Conservation (phyloP, 1,139 yeast genomes). For the Hyphopichia fennica region DNA sequence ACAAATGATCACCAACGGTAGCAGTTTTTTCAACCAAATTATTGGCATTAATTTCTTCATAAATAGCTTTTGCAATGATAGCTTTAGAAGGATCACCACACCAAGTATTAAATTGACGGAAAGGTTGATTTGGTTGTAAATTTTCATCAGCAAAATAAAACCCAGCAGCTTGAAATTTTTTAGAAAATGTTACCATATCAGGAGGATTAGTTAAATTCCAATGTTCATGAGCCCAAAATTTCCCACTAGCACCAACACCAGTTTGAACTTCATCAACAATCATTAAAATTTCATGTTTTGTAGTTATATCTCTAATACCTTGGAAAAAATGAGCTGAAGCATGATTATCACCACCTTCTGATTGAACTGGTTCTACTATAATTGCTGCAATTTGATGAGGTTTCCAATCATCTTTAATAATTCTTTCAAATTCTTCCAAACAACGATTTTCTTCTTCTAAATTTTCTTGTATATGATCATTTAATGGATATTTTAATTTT, state of each 20-base stretch:
- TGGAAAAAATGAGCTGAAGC: conserved; percentile 63
- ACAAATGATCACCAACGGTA: conserved; percentile 62
- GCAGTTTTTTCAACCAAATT: conserved; percentile 52
- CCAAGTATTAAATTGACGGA: conserved; percentile 83
- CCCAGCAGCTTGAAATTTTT: conserved; percentile 79
- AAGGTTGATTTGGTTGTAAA: conserved; percentile 62
- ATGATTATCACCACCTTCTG: conserved; percentile 78
- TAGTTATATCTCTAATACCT: conserved; percentile 61
- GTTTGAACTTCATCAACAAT: conserved; percentile 77
- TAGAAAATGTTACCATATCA: conserved; percentile 74
- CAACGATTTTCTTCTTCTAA: conserved; percentile 62
- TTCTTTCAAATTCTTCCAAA: conserved; percentile 53
- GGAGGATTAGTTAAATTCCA: conserved; percentile 64
- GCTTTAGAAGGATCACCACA: conserved; percentile 79
- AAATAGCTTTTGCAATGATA: conserved; percentile 62
- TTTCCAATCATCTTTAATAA: conserved; percentile 46
- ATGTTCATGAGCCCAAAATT: conserved; percentile 74
- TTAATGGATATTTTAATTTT: conserved; percentile 61
- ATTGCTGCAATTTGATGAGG: conserved; percentile 61
- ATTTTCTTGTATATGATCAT: conserved; percentile 51
- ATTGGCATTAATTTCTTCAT: conserved; percentile 54
- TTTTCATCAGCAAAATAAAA: conserved; percentile 67
- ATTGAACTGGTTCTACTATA: conserved; percentile 71
- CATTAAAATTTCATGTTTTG: conserved; percentile 57
- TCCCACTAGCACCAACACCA: conserved; percentile 74